phyloP scores from a whole-genome alignment of 2,329 filamentous ascomycete genomes.

The Monosporascus sp. region DNA sequence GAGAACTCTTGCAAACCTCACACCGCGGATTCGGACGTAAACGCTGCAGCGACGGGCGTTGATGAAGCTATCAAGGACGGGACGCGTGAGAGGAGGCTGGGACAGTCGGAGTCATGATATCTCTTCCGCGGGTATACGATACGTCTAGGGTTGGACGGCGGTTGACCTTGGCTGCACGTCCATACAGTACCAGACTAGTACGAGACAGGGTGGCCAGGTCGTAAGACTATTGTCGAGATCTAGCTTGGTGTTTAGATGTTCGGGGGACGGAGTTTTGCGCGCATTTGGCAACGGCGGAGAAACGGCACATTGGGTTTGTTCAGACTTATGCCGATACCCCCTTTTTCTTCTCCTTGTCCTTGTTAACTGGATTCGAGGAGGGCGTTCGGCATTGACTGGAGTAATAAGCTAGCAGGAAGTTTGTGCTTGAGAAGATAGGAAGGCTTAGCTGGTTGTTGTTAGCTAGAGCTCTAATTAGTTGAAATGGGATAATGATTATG shows the following conservation, averaged over 20 bases:
- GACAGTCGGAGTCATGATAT: neutral
- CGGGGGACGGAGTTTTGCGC: neutral
- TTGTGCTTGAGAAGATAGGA: too few species aligned
- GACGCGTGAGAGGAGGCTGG: conserved; percentile 41
- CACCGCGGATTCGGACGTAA: neutral
- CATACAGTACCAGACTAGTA: too few species aligned
- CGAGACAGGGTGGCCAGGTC: too few species aligned
- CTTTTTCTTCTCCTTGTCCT: neutral
- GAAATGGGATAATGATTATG: too few species aligned
- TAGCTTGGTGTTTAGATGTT: neutral
- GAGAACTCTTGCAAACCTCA: conserved; percentile 26
- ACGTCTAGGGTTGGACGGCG: neutral
- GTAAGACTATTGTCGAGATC: too few species aligned
- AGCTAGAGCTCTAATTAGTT: too few species aligned
- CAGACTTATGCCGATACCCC: neutral
- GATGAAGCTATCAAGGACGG: conserved; percentile 36
- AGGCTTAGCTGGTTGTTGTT: too few species aligned
- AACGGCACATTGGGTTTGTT: neutral
- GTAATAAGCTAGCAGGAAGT: too few species aligned
- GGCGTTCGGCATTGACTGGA: too few species aligned
- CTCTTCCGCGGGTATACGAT: neutral
- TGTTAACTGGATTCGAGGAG: too few species aligned
- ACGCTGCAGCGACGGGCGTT: conserved; percentile 1
- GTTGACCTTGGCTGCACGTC: neutral
- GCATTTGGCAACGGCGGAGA: neutral